Conservation (phyloP, 345 rosid species). For the Pugionium dolabratum region DNA sequence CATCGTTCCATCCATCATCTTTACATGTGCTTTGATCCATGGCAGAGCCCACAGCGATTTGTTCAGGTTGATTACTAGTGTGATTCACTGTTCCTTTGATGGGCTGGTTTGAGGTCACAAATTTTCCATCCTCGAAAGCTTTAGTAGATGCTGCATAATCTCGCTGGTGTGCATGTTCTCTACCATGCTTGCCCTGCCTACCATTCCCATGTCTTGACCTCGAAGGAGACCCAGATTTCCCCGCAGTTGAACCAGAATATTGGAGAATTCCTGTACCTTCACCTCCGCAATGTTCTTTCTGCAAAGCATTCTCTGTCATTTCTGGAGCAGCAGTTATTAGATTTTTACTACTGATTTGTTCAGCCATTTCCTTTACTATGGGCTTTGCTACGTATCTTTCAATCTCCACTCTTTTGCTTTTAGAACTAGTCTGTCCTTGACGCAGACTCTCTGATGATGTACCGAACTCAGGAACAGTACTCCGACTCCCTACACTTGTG, state of each 20-base stretch:
- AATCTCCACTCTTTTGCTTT: slow-evolving; percentile 82
- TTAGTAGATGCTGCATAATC: slow-evolving; percentile 50
- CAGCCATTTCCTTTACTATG: slow-evolving; percentile 84
- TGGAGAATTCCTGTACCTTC: slow-evolving; percentile 43
- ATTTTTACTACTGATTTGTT: slow-evolving; percentile 57
- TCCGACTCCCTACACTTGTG: slow-evolving; percentile 41
- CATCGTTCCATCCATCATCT: slow-evolving; percentile 57
- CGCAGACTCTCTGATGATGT: slow-evolving; percentile 51
- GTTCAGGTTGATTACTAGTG: slow-evolving; percentile 37
- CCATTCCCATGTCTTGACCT: slow-evolving; percentile 59
- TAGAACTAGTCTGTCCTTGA: slow-evolving; percentile 59
- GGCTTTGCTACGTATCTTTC: slow-evolving; percentile 91
- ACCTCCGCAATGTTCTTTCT: slow-evolving; percentile 42
- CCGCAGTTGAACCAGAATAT: slow-evolving; percentile 40
- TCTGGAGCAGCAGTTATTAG: slow-evolving; percentile 39
- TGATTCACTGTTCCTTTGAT: slow-evolving; percentile 48
- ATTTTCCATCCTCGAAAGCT: slow-evolving; percentile 42
- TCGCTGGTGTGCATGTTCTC: slow-evolving; percentile 66
- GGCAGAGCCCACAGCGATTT: slow-evolving; percentile 41
- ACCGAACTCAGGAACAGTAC: slow-evolving; percentile 43
- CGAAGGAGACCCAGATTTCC: slow-evolving; percentile 41
- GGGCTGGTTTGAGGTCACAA: slow-evolving; percentile 44
- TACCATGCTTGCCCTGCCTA: slow-evolving; percentile 61
- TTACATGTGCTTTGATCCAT: slow-evolving; percentile 51
- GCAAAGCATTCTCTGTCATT: slow-evolving; percentile 15